These are phyloP conservation scores for Penicillium sp. DNA, from an alignment of 2,329 filamentous ascomycete genomes.

Conservation along the genomic window DNA sequence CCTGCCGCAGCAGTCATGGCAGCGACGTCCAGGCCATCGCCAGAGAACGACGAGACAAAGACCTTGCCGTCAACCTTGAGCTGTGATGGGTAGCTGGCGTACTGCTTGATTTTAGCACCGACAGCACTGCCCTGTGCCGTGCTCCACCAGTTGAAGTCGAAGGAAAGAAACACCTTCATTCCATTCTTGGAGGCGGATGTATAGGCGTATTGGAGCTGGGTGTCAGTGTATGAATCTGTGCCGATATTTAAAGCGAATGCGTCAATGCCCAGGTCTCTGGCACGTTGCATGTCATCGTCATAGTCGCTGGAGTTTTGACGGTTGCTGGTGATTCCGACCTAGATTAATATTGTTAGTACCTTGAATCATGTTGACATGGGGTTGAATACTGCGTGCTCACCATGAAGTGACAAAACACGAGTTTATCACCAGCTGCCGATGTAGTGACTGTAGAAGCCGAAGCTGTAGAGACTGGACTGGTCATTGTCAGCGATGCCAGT, in stretches of 20 bases:
- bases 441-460: background rate
- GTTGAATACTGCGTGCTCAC: constrained; percentile 15
- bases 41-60: constrained; percentile 57
- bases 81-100: constrained; percentile 47
- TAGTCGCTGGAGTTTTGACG: constrained; percentile 47
- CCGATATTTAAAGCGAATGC: constrained; percentile 56
- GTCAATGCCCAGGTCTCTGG: constrained; percentile 48
- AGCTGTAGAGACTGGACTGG: constrained; percentile 14
- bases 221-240: constrained; percentile 43
- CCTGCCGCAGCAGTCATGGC: constrained; percentile 47
- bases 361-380: background rate
- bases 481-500: constrained; percentile 11
- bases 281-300: constrained; percentile 50
- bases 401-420: constrained; percentile 51
- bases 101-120: constrained; percentile 50
- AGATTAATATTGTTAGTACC: background rate
- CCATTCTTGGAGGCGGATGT: constrained; percentile 47
- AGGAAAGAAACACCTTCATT: constrained; percentile 60
- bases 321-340: constrained; percentile 50
- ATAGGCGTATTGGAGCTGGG: constrained; percentile 53
- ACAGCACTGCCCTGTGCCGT: constrained; percentile 40
- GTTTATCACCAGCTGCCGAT: constrained; percentile 15
- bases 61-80: constrained; percentile 52
- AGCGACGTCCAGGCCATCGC: constrained; percentile 48
- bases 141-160: constrained; percentile 56